Evolutionary conservation across 148 eudicot genomes (phyloP).

Genomic region (Spergularia marina): DNA sequence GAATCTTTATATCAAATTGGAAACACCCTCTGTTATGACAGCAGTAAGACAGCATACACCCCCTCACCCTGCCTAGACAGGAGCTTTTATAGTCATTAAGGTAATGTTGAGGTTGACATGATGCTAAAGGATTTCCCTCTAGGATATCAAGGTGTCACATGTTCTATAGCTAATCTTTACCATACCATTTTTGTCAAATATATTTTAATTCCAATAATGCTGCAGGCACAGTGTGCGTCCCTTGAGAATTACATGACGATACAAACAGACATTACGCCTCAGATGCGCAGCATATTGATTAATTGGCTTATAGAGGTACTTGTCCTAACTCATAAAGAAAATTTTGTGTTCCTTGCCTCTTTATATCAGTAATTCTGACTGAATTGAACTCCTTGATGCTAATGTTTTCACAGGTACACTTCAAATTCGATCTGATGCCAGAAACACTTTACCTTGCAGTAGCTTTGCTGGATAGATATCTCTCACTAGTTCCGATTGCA

Average conservation of each 20-base stretch:
- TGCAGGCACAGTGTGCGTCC: constrained; percentile 58
- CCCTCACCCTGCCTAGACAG: background rate
- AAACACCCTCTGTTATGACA: too few species aligned
- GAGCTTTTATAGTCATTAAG: background rate
- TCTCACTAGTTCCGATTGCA: constrained; percentile 54
- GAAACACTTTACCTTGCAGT: constrained; percentile 87
- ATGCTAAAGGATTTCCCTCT: background rate
- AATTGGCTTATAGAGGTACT: constrained; percentile 92
- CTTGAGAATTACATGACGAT: constrained; percentile 55
- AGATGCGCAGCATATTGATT: constrained; percentile 82
- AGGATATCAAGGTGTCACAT: background rate
- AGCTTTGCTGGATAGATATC: constrained; percentile 66
- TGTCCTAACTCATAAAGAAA: background rate
- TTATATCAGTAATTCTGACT: background rate
- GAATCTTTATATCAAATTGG: too few species aligned
- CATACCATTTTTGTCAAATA: background rate
- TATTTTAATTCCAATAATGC: background rate
- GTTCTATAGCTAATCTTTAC: background rate
- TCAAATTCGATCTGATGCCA: constrained; percentile 79
- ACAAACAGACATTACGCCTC: constrained; percentile 71
- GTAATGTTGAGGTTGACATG: background rate
- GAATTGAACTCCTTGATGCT: constrained; percentile 6
- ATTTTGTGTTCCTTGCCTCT: background rate
- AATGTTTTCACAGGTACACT: constrained; percentile 59
- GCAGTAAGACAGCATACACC: too few species aligned